Evolutionary conservation across 495 filamentous ascomycete species (phyloP).

Genomic region (Lasiosphaeriaceae sp.): DNA sequence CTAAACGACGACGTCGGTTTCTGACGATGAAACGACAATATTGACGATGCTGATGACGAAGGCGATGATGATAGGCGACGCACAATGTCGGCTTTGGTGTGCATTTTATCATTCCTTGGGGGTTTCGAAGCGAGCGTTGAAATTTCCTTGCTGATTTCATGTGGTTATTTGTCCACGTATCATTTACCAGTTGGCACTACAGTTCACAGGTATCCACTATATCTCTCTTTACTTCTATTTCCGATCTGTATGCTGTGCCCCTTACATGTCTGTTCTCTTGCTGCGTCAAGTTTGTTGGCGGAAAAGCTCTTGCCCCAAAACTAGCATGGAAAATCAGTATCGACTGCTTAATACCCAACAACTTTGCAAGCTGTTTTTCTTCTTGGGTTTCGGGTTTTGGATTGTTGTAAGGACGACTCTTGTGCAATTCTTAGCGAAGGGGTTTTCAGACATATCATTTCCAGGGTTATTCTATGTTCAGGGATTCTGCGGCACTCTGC

Average conservation of each 20-base stretch:
- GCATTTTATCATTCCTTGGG: constrained; percentile 3
- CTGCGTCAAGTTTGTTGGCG: constrained; percentile 11
- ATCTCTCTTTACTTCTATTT: constrained; percentile 6
- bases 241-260: constrained; percentile 14
- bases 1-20: not conserved
- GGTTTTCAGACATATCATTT: not conserved
- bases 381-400: not conserved
- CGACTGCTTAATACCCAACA: constrained; percentile 13
- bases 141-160: constrained; percentile 7
- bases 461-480: not conserved
- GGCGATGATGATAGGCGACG: constrained; percentile 15
- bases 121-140: constrained; percentile 22
- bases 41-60: constrained; percentile 19
- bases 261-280: constrained; percentile 8
- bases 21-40: constrained; percentile 20
- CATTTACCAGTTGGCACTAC: too few relatives aligned
- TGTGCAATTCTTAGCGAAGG: not conserved
- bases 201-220: not conserved
- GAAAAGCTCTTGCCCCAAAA: constrained; percentile 20
- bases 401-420: constrained; percentile 4
- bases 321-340: constrained; percentile 17
- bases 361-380: not conserved
- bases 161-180: not conserved
- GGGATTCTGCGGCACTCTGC: not conserved
- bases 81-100: not conserved